phyloP scores from a whole-genome alignment of 208 protist species.

The Crithidia mellificae region DNA sequence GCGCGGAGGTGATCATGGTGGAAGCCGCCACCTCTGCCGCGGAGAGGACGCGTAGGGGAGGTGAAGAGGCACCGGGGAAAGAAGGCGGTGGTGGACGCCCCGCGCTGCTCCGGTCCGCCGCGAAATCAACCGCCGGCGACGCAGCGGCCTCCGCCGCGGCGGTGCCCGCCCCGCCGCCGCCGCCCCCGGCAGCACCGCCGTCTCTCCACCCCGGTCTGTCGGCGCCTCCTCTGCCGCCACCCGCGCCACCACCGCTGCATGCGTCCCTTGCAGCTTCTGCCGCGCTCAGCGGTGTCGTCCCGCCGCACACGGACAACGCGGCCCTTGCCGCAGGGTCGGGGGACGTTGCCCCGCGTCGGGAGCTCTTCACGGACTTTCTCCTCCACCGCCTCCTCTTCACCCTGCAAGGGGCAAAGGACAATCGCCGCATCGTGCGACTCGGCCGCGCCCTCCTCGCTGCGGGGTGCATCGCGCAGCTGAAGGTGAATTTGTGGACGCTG shows the following conservation, averaged over 20 bases:
- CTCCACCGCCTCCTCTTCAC: conserved; percentile 57
- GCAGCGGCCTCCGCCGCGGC: too few relatives aligned
- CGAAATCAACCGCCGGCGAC: too few relatives aligned
- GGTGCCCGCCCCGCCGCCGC: not conserved
- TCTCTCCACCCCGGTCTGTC: too few relatives aligned
- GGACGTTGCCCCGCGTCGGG: too few relatives aligned
- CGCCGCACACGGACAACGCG: not conserved
- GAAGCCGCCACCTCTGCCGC: too few relatives aligned
- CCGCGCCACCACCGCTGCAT: too few relatives aligned
- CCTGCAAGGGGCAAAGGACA: conserved; percentile 53
- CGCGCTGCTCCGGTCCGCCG: too few relatives aligned
- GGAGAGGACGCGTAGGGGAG: too few relatives aligned
- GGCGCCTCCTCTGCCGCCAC: too few relatives aligned
- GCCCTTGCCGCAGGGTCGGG: too few relatives aligned
- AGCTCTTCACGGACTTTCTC: conserved; percentile 23
- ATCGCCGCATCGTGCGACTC: conserved; percentile 46
- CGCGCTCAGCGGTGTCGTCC: not conserved
- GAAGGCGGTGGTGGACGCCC: not conserved
- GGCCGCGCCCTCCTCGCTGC: conserved; percentile 47
- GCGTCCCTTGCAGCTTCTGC: too few relatives aligned
- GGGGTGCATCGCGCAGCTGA: conserved; percentile 25
- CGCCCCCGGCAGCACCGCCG: too few relatives aligned
- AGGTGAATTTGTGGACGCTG: conserved; percentile 62
- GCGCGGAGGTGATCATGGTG: conserved; percentile 10
- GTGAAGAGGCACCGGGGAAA: not conserved